Percentiles rank a stretch among this genome's conserved stretches.
These are phyloP conservation scores for Geoglossum glabrum DNA, from an alignment of 495 filamentous ascomycete genomes.

Conservation along the genomic window DNA sequence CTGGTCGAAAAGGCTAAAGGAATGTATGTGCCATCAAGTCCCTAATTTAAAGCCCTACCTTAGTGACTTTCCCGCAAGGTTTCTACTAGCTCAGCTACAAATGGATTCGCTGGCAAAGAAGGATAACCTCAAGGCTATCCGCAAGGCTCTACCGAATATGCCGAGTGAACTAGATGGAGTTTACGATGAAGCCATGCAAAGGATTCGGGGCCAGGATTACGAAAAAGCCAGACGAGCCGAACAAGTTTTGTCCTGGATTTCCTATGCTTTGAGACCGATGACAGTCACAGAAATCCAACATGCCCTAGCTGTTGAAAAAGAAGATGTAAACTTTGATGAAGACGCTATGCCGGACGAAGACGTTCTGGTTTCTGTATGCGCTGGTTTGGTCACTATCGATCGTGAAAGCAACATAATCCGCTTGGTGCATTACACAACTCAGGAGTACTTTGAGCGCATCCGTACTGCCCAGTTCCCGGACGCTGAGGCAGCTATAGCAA, in stretches of 20 bases:
- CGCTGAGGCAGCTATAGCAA: conserved; percentile 18
- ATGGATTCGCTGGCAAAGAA: conserved; percentile 23
- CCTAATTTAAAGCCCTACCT: too few species aligned
- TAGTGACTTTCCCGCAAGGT: conserved; percentile 22
- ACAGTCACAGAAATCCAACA: conserved; percentile 24
- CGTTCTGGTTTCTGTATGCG: conserved; percentile 27
- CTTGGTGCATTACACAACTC: conserved; percentile 34
- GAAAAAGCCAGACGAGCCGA: too few species aligned
- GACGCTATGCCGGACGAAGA: conserved; percentile 20
- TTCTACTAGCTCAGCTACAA: conserved; percentile 32
- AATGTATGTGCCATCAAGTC: too few species aligned
- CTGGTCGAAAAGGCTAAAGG: conserved; percentile 11
- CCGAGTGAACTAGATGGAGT: conserved; percentile 16
- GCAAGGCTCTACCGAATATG: conserved; percentile 17
- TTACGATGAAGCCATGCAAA: too few species aligned
- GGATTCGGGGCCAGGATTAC: too few species aligned
- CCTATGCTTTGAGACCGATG: conserved; percentile 21
- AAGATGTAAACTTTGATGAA: conserved; percentile 17
- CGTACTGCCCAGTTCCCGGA: conserved; percentile 17
- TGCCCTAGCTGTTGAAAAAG: conserved; percentile 23
- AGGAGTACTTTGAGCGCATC: conserved; percentile 29
- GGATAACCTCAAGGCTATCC: conserved; percentile 15
- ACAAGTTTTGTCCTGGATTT: too few species aligned
- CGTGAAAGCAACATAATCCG: conserved; percentile 25
- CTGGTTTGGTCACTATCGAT: conserved; percentile 31